Percentiles rank a stretch among this genome's conserved stretches.
Evolutionary conservation across 352 stramenopile genomes (phyloP).

Genomic region (Globisporangium paddicum): DNA sequence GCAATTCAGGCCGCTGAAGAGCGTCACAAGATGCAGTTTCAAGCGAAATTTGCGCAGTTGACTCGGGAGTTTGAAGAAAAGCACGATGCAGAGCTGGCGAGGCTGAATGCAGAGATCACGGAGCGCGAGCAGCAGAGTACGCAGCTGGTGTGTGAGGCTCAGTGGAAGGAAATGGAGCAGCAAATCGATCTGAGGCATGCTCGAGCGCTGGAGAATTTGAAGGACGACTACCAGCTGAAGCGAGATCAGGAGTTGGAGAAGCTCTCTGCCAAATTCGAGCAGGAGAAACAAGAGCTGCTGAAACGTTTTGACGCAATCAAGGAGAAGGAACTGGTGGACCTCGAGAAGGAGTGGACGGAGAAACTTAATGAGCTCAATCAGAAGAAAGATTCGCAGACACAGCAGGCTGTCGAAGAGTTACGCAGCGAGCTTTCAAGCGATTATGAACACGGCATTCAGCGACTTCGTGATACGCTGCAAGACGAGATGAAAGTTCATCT

Average conservation of each 20-base stretch:
- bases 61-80: conserved; percentile 30
- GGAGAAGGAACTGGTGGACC: conserved; percentile 11
- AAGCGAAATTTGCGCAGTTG: conserved; percentile 29
- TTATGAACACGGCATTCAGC: conserved; percentile 16
- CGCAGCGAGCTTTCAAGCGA: conserved; percentile 12
- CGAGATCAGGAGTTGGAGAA: conserved; percentile 13
- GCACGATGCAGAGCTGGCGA: conserved; percentile 17
- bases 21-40: conserved; percentile 43
- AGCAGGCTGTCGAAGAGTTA: conserved; percentile 17
- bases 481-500: conserved; percentile 30
- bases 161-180: conserved; percentile 19
- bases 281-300: conserved; percentile 16
- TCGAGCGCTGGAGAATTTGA: not conserved
- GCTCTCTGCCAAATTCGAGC: conserved; percentile 8
- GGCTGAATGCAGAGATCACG: conserved; percentile 19
- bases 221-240: conserved; percentile 3
- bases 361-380: conserved; percentile 9
- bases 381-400: conserved; percentile 13
- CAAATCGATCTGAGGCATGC: conserved; percentile 9
- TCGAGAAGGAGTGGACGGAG: conserved; percentile 22
- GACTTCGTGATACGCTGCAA: conserved; percentile 31
- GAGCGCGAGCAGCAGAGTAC: conserved; percentile 21
- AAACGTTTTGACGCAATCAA: conserved; percentile 7
- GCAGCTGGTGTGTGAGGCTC: conserved; percentile 15
- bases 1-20: conserved; percentile 67